Base-by-base conservation (phyloP, 78 protist genomes). In the Guillardia theta region DNA sequence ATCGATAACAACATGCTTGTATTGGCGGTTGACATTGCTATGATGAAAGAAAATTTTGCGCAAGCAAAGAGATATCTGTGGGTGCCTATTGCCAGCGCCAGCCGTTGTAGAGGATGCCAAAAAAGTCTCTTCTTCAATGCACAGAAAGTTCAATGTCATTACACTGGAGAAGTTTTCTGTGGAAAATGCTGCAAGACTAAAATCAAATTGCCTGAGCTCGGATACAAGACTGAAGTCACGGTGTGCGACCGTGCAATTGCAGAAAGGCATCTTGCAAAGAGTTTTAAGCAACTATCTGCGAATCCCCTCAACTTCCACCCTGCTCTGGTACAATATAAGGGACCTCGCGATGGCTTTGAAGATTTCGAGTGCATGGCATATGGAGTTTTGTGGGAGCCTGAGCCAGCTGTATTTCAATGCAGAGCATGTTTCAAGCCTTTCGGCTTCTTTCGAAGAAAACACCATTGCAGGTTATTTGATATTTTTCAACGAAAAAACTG, bases 381-480 rank as follows among this genome's bases (percentile, higher is more conserved):
- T 43, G 83, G 83, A 4, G 83, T 70, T 24, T 43, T 70, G 36
- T 70, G 83, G 83, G 83, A 70, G 83, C 83, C 83, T 0, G 83
- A 70, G 83, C 83, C 83, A 15, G 41, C 36, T 43, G 83, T 70
- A 22, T 33, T 70, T 43, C 70, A 70, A 43, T 70, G 83, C 83
- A 36, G 83, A 12, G 83, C 83, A 43, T 70, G 83, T 43, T 70
- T 33, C 83, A 70, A 70, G 83, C 83, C n/a, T 36, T 70, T 70
- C 41, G 83, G 83, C 6, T 70, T 70, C 83, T 70, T 70, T 43
- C 33, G 83, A 43, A 36, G 83, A 36, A 70, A 70, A 43, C 83
- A 70, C 83, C 83, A 70, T 43, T 70, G 83, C 83, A 36, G 83
- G n/a, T n/a, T n/a, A n/a, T n/a, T n/a, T n/a, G n/a, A n/a, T n/a